phyloP scores from a whole-genome alignment of 805 yeast genomes.

The Starmerella ratchasimensis region DNA sequence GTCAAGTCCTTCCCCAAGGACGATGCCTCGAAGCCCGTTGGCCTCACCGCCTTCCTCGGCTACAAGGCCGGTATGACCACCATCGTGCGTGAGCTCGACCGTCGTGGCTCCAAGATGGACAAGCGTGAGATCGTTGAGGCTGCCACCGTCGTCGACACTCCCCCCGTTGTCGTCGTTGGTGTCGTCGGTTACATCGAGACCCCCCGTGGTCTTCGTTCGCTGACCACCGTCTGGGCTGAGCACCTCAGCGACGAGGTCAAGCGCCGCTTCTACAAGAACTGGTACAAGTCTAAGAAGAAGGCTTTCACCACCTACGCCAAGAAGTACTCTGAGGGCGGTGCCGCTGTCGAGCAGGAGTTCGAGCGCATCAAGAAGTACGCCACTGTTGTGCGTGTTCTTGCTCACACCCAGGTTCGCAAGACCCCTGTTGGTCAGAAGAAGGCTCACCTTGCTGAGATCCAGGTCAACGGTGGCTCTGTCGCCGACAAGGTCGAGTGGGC shows the following conservation, averaged over 20 bases:
- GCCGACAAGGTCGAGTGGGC: conserved; percentile 99
- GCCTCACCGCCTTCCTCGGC: conserved; percentile 98
- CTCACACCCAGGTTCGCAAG: conserved; percentile 99
- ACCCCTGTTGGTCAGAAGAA: conserved; percentile 98
- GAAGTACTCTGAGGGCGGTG: conserved; percentile 87
- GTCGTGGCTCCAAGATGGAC: conserved; percentile 99
- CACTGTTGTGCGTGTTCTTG: conserved; percentile 95
- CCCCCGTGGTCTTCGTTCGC: conserved; percentile 99
- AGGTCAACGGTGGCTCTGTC: conserved; percentile 97
- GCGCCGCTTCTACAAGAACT: conserved; percentile 99
- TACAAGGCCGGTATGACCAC: conserved; percentile 99
- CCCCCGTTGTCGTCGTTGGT: conserved; percentile 98
- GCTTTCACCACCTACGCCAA: conserved; percentile 99
- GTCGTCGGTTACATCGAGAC: conserved; percentile 99
- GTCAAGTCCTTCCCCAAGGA: conserved; percentile 99
- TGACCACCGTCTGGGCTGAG: conserved; percentile 99
- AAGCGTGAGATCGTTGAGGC: conserved; percentile 99
- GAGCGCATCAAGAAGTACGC: conserved; percentile 99
- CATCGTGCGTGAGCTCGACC: conserved; percentile 98
- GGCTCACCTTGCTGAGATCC: conserved; percentile 99
- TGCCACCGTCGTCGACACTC: conserved; percentile 97
- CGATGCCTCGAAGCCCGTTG: conserved; percentile 93
- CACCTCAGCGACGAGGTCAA: conserved; percentile 97
- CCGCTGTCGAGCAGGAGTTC: conserved; percentile 84
- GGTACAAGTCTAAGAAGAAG: conserved; percentile 99